Base-by-base conservation (phyloP, 2,329 filamentous ascomycete genomes). In the Escovopsis sp. region DNA sequence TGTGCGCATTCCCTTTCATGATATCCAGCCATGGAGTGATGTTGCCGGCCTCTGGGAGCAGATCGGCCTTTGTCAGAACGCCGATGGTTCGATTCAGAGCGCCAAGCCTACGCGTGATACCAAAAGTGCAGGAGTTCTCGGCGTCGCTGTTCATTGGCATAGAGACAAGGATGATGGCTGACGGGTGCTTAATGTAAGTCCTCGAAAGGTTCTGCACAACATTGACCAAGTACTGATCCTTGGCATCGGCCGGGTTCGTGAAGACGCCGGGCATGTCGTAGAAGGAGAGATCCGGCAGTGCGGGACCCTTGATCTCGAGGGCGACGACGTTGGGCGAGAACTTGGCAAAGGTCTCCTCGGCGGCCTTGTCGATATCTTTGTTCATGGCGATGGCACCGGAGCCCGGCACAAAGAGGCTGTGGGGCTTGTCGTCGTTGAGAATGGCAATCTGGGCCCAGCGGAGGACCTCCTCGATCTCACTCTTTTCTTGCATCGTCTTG, bases 211-310 rank as follows among this genome's bases (percentile, higher is more conserved):
- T 82, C 40, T 77, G 69, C 0, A 94, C 82, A 0, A 91, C 75
- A 0, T 70, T 66, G 11, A 88, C 80, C 0, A 89, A 64, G 44
- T 83, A 83, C 9, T 73, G 67, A 12, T 88, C 77, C 3, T 74
- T 66, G 7, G 72, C 72, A 7, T 77, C 68, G 2, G 77, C 74
- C 0, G 80, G 72, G 7, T 80, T 80, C 18, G 78, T 76, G 47
- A 94, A 89, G 0, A 93, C 77, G 0, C 87, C 87, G 0, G 87
- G 87, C 1, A 94, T 68, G 47, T 94, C 87, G 47, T 85, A 89
- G 51, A 94, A 93, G 0, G 81, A 85, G 0, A 94, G 57, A 6
- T 85, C 77, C 0, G 85, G 80, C 0, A 89, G 69, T 0, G 68
- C 69, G 0, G 82, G 82, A 0, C 80, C 82, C 0, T 76, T 76